These are phyloP conservation scores for Krasilnikovozyma curviuscula DNA, from an alignment of 768 basidiomycete genomes.

Conservation along the genomic window DNA sequence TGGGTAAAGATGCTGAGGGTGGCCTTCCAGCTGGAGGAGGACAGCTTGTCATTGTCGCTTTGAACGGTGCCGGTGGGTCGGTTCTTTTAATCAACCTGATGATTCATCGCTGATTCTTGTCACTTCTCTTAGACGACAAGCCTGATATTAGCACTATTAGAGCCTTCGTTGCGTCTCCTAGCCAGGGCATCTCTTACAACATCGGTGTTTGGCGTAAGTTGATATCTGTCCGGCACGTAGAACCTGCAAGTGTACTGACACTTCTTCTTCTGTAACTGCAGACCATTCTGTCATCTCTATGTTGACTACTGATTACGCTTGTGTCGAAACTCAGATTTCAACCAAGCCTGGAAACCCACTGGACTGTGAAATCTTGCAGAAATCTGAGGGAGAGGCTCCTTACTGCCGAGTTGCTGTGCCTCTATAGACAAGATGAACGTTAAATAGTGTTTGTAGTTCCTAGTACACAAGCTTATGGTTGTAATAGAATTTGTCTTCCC, in stretches of 20 bases:
- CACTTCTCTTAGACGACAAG: conserved; percentile 36
- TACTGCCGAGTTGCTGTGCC: no score
- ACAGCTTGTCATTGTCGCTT: conserved; percentile 73
- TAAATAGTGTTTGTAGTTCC: no score
- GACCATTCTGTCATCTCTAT: conserved; percentile 69
- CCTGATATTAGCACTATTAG: conserved; percentile 57
- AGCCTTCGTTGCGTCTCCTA: conserved; percentile 59
- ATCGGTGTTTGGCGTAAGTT: conserved; percentile 76
- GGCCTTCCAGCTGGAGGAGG: conserved; percentile 27
- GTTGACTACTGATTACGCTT: conserved; percentile 32
- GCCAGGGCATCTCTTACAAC: conserved; percentile 73
- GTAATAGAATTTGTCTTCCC: no score
- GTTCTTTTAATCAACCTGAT: neutral
- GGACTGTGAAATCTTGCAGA: conserved; percentile 64
- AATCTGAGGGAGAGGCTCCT: neutral
- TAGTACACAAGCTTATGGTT: no score
- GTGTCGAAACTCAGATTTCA: conserved; percentile 85
- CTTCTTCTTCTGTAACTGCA: conserved; percentile 21
- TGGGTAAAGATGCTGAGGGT: conserved; percentile 39
- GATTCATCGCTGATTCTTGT: neutral
- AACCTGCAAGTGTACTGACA: no score
- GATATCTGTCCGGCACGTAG: neutral
- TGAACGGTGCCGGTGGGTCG: conserved; percentile 37
- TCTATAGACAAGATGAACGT: no score
- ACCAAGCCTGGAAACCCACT: conserved; percentile 38